A percentile compares a stretch with the other conserved stretches of the same genome.
Evolutionary conservation across 2,329 filamentous ascomycete species (phyloP).

Genomic region (Didymella sp.): DNA sequence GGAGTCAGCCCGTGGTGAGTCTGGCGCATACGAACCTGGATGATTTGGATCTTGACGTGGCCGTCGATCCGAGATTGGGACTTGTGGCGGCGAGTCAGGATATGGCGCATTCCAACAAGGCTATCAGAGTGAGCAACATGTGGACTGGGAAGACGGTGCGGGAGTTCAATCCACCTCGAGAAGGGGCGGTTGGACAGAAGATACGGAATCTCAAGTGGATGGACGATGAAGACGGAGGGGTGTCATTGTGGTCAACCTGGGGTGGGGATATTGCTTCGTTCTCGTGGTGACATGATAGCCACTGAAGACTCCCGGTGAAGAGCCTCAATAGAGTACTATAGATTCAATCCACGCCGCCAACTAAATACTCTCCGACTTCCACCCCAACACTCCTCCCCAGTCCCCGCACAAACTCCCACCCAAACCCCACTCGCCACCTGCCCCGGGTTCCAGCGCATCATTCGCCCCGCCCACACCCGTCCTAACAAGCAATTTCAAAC

Average conservation of each 20-base stretch:
- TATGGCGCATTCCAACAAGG: constrained; percentile 13
- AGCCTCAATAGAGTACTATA: no score
- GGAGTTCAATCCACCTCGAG: constrained; percentile 24
- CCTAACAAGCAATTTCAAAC: constrained; percentile 69
- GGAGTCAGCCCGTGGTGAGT: constrained; percentile 38
- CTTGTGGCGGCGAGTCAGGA: constrained; percentile 46
- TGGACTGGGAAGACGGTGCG: constrained; percentile 40
- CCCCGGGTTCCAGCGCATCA: constrained; percentile 72
- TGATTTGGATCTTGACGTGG: constrained; percentile 37
- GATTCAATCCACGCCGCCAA: constrained; percentile 43
- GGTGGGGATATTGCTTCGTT: constrained; percentile 30
- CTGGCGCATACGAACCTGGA: constrained; percentile 40
- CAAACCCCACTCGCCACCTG: constrained; percentile 79
- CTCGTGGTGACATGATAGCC: constrained; percentile 19
- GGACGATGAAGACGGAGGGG: constrained; percentile 27
- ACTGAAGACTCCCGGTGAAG: no score
- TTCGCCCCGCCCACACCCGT: constrained; percentile 64
- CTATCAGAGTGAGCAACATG: constrained; percentile 42
- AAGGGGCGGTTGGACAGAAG: background rate
- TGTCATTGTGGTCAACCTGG: constrained; percentile 37
- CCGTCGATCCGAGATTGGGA: constrained; percentile 38
- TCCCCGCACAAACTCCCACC: constrained; percentile 76
- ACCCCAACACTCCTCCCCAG: constrained; percentile 76
- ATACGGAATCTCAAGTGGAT: constrained; percentile 42
- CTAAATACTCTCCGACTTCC: constrained; percentile 73